Evolutionary conservation across 2,329 filamentous ascomycete species (phyloP).

Genomic region (Calonectria honghensis): DNA sequence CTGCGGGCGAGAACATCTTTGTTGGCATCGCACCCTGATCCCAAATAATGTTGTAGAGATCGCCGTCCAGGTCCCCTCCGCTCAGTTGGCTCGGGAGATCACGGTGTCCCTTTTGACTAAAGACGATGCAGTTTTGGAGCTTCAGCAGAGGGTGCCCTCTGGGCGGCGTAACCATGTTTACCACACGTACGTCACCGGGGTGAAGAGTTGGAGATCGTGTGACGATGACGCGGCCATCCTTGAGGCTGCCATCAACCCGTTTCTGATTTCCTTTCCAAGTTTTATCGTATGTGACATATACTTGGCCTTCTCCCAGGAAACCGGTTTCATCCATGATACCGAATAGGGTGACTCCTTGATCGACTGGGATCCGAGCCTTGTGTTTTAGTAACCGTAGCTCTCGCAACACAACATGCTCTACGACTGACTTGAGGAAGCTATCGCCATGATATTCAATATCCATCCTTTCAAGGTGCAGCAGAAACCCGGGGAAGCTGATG

Average conservation of each 20-base stretch:
- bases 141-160: conserved; percentile 74
- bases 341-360: conserved; percentile 83
- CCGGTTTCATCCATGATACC: conserved; percentile 90
- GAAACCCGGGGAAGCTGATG: conserved; percentile 77
- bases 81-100: conserved; percentile 87
- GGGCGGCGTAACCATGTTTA: conserved; percentile 77
- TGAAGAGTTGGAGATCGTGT: conserved; percentile 89
- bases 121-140: conserved; percentile 85
- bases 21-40: conserved; percentile 72
- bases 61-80: conserved; percentile 89
- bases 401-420: conserved; percentile 82
- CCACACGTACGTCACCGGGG: conserved; percentile 85
- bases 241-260: conserved; percentile 56
- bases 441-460: conserved; percentile 81
- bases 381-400: conserved; percentile 86
- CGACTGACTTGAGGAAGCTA: conserved; percentile 79
- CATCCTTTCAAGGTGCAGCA: conserved; percentile 75
- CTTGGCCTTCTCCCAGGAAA: conserved; percentile 78
- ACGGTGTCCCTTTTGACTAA: conserved; percentile 81
- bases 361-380: conserved; percentile 83
- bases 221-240: conserved; percentile 73
- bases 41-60: conserved; percentile 88
- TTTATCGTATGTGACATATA: conserved; percentile 78
- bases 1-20: conserved; percentile 73
- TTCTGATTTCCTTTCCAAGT: conserved; percentile 49